Base-by-base conservation (phyloP, 1,284 basidiomycete species). In the Anthracocystis walkeri region DNA sequence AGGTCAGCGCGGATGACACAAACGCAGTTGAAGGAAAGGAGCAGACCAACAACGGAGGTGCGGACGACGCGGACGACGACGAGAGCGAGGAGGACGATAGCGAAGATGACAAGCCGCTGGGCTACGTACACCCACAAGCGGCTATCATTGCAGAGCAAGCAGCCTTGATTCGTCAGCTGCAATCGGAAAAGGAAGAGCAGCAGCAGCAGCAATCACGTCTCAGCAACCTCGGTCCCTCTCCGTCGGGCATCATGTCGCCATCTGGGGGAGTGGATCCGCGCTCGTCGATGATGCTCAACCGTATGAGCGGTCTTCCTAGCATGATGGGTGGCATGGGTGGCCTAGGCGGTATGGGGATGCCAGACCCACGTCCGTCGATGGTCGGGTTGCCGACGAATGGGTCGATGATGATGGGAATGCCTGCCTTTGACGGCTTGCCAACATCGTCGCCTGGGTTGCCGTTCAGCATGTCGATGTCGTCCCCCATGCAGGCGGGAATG, bases 61-160 rank as follows among this genome's bases (percentile, higher is more conserved):
- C 63, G 40, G 73, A 79, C 12, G 53, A 54, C 20, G 45, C 29
- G 11, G 50, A 25, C 7, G 29, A 31, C 27, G 57, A 57, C 20
- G 46, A 40, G 3, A 50, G 61, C 57, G 69, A 49, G 42, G 49
- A 59, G 5, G 58, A 77, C 6, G 74, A 74, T 40, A 79, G 78
- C 40, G 80, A 83, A 38, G 80, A 78, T 50, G 69, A 82, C 62
- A 56, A 61, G 48, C 81, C 82, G 6, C 66, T 84, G 8, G 83
- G 81, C 29, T 62, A 61, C 10, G 64, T 64, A 14, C 82, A 84
- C 45, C 81, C 81, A 1, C 81, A 84, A 41, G 82, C 83, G 0
- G 83, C 81, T 16, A 78, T 84, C 64, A 84, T 84, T 44, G 82
- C 82, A 7, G 80, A 84, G 55, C 82, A 84, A 44, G 79, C 81